Base-by-base conservation (phyloP, 1,284 basidiomycete genomes). In the Puccinia hordei region DNA sequence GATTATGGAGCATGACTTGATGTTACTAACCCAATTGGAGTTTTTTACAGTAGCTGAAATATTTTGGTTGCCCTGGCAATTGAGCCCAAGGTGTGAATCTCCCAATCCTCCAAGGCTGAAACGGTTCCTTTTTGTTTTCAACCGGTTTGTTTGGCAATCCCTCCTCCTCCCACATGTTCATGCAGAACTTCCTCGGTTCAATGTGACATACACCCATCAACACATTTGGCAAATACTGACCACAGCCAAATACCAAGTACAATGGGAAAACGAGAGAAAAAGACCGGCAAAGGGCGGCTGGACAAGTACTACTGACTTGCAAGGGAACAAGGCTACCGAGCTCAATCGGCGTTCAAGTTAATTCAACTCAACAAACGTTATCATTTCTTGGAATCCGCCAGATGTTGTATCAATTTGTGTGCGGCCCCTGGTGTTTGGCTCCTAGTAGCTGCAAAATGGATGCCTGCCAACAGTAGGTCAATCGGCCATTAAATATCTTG, bases 291-390 rank as follows among this genome's bases (percentile, higher is more conserved):
- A 35, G 80, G 80, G 19, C 73, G 73, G 41, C 66, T 76, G 22
- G 78, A 80, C 59, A 80, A 80, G 81, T 83, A 85, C 83, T 84
- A 81, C 86, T 84, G 87, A 84, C 87, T 89, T 73, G 88, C 88
- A 75, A 90, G 89, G 83, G 96, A 99, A 88, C 97, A 99, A 88
- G 97, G 97, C 82, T 99, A 96, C 86, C 93, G 97, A 82, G 97
- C 97, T 83, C 96, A 97, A 89, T 98, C 97, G 30, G 97, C 97
- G 3, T 99, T 99, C 91, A 99, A 99, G 88, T 90, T 99, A 81
- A 95, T 99, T 81, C 97, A 99, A 86, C 88, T 99, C 83, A 99
- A 99, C 89, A 96, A 98, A 86, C 98, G 98, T 87, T 99, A 93
- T 87, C 90, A 91, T 53, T 93, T 99, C 85, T 89, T 99, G 57